Percentiles rank a stretch among this genome's conserved stretches.
Evolutionary conservation across 495 filamentous ascomycete genomes (phyloP).

Genomic region (Lepidopterella palustris): DNA sequence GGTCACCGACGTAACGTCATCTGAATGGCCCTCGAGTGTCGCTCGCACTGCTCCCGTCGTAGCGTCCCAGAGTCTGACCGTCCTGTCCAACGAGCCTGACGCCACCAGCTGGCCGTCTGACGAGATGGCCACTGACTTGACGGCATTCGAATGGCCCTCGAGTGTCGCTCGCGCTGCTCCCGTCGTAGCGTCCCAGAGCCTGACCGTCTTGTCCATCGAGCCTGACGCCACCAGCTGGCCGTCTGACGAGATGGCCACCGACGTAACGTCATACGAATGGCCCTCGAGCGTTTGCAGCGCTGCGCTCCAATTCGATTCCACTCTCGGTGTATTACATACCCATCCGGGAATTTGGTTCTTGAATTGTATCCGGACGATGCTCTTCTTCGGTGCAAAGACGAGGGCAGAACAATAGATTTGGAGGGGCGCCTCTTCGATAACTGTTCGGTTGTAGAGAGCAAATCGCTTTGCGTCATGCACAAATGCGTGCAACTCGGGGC

Average conservation of each 20-base stretch:
- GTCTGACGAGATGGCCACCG: too few relatives aligned
- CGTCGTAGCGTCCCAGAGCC: neutral
- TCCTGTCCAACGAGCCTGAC: too few relatives aligned
- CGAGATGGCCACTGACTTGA: too few relatives aligned
- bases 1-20: too few relatives aligned
- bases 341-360: neutral
- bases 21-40: too few relatives aligned
- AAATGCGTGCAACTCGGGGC: slow-evolving; percentile 17
- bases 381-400: too few relatives aligned
- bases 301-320: neutral
- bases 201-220: too few relatives aligned
- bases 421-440: slow-evolving; percentile 27
- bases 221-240: too few relatives aligned
- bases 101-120: too few relatives aligned
- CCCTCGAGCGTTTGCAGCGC: neutral
- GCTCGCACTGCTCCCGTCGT: too few relatives aligned
- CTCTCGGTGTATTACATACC: neutral
- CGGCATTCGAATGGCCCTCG: neutral
- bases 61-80: too few relatives aligned
- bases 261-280: neutral
- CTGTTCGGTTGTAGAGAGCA: slow-evolving; percentile 19
- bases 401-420: slow-evolving; percentile 32
- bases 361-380: too few relatives aligned
- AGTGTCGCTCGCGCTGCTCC: neutral
- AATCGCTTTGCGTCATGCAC: slow-evolving; percentile 35